Evolutionary conservation across 306 rosid genomes (phyloP), one percentile per base, ranked within the genome.

Genomic region (Heteromeles arbutifolia): DNA sequence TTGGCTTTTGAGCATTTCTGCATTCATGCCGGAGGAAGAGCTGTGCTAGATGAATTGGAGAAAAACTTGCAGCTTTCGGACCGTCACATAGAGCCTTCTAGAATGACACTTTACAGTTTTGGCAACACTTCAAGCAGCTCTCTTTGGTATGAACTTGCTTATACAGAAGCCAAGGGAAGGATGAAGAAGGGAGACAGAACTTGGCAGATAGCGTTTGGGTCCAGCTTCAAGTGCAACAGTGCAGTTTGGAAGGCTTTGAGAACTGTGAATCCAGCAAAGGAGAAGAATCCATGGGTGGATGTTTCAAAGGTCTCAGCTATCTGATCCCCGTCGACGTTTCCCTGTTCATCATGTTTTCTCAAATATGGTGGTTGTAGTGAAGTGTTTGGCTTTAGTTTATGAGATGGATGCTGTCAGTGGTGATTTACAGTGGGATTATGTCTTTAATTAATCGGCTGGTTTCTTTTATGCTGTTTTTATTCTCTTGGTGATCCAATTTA

Each of bases 161-260:
- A 89, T 63, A 62, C 83, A 45, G 89, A 87, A 79, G 84, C 89
- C 50, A 87, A 78, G 78, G 91, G 89, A 45, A 83, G 88, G 82
- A 78, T 87, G 53, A 85, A 78, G 75, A 87, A 80, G 59, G 91
- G 93, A 32, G 89, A 86, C 74, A 81, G 88, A 78, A 39, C 85
- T n/a, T 89, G 93, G 93, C 91, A 87, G 77, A 89, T 89, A 56
- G 93, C 89, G 9, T 87, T 89, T n/a, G 89, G 93, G 31, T 85
- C 93, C 0, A 88, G 91, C 39, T 89, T 89, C 78, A 89, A 89
- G 78, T 89, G 89, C 71, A 89, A 87, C 63, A 83, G 88, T 45
- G 87, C 85, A 17, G 91, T 85, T 58, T 89, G 94, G 91, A 85
- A 83, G 87, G 88, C 91, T 61, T 56, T 85, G 5, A 74, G 78